Evolutionary conservation across 768 basidiomycete genomes (phyloP).

Genomic region (Mycena metata): DNA sequence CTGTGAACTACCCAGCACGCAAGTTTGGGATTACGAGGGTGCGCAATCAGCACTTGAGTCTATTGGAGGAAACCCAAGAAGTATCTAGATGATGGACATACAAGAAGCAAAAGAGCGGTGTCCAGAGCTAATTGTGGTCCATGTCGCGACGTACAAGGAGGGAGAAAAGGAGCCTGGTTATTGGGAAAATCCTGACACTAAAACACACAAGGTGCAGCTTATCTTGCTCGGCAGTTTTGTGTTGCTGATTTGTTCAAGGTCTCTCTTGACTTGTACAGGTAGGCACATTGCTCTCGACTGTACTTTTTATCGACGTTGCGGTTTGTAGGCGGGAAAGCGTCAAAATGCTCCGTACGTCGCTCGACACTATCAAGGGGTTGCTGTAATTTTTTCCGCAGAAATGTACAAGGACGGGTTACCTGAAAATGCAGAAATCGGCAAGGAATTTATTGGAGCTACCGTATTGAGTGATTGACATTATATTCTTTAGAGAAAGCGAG

Average conservation of each 20-base stretch:
- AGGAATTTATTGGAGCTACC: constrained; percentile 31
- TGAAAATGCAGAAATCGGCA: constrained; percentile 82
- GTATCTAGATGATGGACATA: constrained; percentile 72
- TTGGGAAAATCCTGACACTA: constrained; percentile 89
- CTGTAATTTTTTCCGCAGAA: constrained; percentile 37
- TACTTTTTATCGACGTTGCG: not conserved
- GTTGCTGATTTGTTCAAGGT: constrained; percentile 9
- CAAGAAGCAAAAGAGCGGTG: constrained; percentile 89
- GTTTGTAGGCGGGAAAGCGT: constrained; percentile 79
- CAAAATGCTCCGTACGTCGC: constrained; percentile 73
- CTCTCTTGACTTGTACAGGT: constrained; percentile 15
- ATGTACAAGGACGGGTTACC: constrained; percentile 87
- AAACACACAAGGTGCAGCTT: constrained; percentile 95
- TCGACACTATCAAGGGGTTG: not conserved
- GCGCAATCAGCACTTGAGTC: not conserved
- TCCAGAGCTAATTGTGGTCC: constrained; percentile 86
- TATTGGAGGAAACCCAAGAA: no score
- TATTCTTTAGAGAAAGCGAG: constrained; percentile 87
- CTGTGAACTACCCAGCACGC: constrained; percentile 95
- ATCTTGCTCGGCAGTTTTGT: constrained; percentile 4
- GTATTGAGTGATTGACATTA: constrained; percentile 1
- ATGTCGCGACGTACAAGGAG: constrained; percentile 95
- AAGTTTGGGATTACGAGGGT: constrained; percentile 90
- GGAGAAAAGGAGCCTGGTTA: constrained; percentile 91
- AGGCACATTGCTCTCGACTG: not conserved